Evolutionary conservation across 345 rosid species (phyloP), one percentile per base, ranked within the genome.

Genomic region (Turritis glabra): DNA sequence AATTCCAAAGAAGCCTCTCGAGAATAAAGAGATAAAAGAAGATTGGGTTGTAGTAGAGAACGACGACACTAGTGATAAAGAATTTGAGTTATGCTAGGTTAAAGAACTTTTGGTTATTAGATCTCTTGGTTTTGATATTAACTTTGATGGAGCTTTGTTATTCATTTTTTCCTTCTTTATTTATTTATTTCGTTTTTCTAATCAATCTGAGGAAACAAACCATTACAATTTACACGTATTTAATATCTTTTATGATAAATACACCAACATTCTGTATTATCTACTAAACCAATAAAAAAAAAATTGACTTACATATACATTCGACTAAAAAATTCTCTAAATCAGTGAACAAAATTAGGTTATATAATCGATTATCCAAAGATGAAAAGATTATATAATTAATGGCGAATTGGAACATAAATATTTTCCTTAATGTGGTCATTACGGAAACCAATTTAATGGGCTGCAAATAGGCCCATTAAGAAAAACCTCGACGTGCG

Each of bases 381-480:
- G n/a, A n/a, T n/a, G n/a, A n/a, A n/a, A n/a, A n/a, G n/a, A n/a
- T n/a, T n/a, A n/a, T n/a, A n/a, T n/a, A n/a, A n/a, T n/a, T n/a
- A n/a, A n/a, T n/a, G n/a, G n/a, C n/a, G n/a, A n/a, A n/a, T n/a
- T n/a, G n/a, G n/a, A n/a, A n/a, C n/a, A n/a, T n/a, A n/a, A n/a
- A n/a, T n/a, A n/a, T n/a, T n/a, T n/a, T n/a, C n/a, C n/a, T n/a
- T n/a, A n/a, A n/a, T n/a, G n/a, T n/a, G n/a, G n/a, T n/a, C n/a
- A n/a, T n/a, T n/a, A n/a, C n/a, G 35, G 11, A 33, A 8, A 41
- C 22, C 46, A 11, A 64, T 5, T 8, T 23, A 55, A 2, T 55
- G 64, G 77, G 72, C 67, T 23, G 1, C 26, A 26, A 65, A 5
- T 5, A 74, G 41, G 78, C 66, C 78, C 72, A 74, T 18, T 33